These are phyloP conservation scores for Sordaria brevicollis DNA, from an alignment of 495 filamentous ascomycete species.

Conservation along the genomic window DNA sequence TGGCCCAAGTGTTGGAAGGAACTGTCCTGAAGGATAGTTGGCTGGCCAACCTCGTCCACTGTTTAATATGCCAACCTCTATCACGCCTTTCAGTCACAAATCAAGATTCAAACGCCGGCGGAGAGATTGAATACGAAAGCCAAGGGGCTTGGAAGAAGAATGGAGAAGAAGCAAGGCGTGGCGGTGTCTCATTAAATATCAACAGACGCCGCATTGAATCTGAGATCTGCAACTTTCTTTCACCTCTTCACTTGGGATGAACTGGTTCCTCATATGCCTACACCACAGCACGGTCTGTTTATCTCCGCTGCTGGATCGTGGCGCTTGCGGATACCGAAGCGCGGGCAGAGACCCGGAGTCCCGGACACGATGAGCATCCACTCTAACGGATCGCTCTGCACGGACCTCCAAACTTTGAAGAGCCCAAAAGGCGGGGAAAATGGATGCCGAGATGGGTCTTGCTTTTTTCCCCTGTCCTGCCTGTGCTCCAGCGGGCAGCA, in stretches of 20 bases:
- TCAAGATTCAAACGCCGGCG: not conserved
- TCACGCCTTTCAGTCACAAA: not conserved
- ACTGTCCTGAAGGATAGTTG: conserved; percentile 18
- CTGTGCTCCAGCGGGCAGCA: not conserved
- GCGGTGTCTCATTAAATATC: not conserved
- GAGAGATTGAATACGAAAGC: not conserved
- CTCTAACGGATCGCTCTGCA: not conserved
- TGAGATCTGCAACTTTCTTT: not conserved
- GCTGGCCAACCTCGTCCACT: conserved; percentile 26
- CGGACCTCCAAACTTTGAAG: not conserved
- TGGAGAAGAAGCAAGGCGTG: too few relatives aligned
- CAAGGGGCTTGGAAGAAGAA: not conserved
- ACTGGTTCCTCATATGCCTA: not conserved
- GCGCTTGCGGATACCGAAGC: not conserved
- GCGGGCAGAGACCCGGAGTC: not conserved
- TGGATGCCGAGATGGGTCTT: not conserved
- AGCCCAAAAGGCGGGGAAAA: not conserved
- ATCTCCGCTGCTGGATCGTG: not conserved
- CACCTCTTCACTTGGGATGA: not conserved
- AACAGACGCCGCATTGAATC: not conserved
- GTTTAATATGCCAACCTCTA: not conserved
- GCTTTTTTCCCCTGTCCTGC: too few relatives aligned
- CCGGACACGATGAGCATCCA: not conserved
- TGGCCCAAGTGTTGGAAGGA: not conserved
- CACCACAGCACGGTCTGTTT: not conserved